Evolutionary conservation across 2,329 filamentous ascomycete species (phyloP).

Genomic region (Botryosphaeria agaves): DNA sequence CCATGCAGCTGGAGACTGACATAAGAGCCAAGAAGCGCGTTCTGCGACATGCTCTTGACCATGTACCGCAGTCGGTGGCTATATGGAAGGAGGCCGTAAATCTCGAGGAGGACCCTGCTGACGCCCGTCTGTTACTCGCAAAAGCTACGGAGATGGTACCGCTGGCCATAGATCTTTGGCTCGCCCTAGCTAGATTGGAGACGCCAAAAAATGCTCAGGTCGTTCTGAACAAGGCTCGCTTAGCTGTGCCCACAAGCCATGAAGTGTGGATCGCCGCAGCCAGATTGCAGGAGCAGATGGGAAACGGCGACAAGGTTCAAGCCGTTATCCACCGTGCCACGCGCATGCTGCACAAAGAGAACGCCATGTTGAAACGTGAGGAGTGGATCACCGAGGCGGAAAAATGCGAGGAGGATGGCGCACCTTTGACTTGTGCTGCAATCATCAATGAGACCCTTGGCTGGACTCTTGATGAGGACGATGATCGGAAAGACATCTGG

Average conservation of each 20-base stretch:
- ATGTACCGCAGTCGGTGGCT: constrained; percentile 83
- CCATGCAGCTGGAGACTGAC: constrained; percentile 80
- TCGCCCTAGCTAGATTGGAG: constrained; percentile 80
- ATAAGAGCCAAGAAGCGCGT: constrained; percentile 79
- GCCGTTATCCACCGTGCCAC: constrained; percentile 93
- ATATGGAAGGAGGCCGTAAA: constrained; percentile 99
- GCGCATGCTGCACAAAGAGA: constrained; percentile 73
- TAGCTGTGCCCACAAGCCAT: constrained; percentile 80
- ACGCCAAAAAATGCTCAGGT: constrained; percentile 83
- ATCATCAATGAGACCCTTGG: constrained; percentile 89
- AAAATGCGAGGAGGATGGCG: constrained; percentile 83
- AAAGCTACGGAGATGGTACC: constrained; percentile 95
- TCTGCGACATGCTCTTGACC: constrained; percentile 74
- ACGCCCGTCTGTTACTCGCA: constrained; percentile 74
- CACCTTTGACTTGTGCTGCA: constrained; percentile 66
- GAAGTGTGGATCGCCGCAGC: constrained; percentile 96
- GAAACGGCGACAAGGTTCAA: constrained; percentile 52
- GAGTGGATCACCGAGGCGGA: constrained; percentile 95
- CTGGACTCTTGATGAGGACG: constrained; percentile 86
- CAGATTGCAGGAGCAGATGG: constrained; percentile 76
- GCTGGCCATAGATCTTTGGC: constrained; percentile 84
- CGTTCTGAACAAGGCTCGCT: constrained; percentile 86
- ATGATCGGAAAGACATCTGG: constrained; percentile 92
- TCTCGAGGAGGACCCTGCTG: constrained; percentile 73
- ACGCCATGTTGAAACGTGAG: constrained; percentile 91